phyloP scores from a whole-genome alignment of 306 rosid genomes.

The Lotus japonicus region DNA sequence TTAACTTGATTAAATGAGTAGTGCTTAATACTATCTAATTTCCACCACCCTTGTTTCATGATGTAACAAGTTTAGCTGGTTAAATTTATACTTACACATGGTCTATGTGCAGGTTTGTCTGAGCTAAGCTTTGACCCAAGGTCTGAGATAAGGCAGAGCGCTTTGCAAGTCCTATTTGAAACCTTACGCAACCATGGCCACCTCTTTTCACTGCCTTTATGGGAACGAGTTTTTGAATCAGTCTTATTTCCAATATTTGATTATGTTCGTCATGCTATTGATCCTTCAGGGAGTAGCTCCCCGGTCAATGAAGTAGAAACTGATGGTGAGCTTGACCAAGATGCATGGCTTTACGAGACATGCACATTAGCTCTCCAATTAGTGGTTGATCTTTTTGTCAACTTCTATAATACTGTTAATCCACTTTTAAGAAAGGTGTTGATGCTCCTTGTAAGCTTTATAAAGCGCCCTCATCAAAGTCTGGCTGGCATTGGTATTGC shows the following conservation, averaged over 20 bases:
- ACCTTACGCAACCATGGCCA: conserved; percentile 98
- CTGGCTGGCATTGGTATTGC: conserved; percentile 99
- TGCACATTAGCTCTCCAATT: conserved; percentile 95
- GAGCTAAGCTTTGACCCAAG: conserved; percentile 99
- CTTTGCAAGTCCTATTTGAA: conserved; percentile 91
- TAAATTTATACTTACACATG: neutral
- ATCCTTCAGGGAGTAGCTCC: conserved; percentile 74
- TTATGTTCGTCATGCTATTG: conserved; percentile 96
- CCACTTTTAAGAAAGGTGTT: conserved; percentile 90
- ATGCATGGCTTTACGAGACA: conserved; percentile 98
- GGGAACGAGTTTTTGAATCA: conserved; percentile 97
- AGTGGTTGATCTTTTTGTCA: conserved; percentile 97
- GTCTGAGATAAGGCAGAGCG: conserved; percentile 96
- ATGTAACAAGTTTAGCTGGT: neutral
- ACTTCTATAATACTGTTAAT: conserved; percentile 81
- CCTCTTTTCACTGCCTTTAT: conserved; percentile 82
- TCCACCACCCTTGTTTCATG: neutral
- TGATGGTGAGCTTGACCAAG: conserved; percentile 88
- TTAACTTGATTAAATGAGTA: neutral
- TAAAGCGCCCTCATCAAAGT: conserved; percentile 98
- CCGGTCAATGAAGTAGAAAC: conserved; percentile 43
- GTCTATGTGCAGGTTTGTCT: conserved; percentile 75
- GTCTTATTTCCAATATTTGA: conserved; percentile 97
- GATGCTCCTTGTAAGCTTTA: conserved; percentile 83
- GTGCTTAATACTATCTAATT: neutral